phyloP scores from a whole-genome alignment of 805 yeast species.

The Lipomyces yamadae region DNA sequence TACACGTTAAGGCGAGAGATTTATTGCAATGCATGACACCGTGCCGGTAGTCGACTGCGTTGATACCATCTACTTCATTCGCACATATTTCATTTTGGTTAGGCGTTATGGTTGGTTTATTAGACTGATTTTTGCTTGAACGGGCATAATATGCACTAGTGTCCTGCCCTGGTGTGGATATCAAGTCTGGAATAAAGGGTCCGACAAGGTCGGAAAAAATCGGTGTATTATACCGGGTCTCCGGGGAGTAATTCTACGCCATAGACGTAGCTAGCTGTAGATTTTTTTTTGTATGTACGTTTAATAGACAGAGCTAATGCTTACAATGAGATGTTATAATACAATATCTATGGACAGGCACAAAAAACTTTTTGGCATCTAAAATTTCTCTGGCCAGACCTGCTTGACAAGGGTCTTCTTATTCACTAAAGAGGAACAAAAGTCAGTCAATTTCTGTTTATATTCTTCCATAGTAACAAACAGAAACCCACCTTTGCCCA shows the following conservation, averaged over 20 bases:
- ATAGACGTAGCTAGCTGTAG: no score
- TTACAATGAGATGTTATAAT: no score
- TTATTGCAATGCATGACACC: constrained; percentile 18
- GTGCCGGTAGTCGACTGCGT: constrained; percentile 5
- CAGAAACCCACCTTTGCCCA: constrained; percentile 43
- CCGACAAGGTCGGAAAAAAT: no score
- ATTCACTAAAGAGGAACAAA: constrained; percentile 34
- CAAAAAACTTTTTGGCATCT: background rate
- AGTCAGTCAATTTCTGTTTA: background rate
- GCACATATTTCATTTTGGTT: background rate
- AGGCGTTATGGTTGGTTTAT: background rate
- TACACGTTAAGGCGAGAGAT: constrained; percentile 31
- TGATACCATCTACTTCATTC: background rate
- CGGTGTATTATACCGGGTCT: no score
- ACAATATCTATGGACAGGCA: no score
- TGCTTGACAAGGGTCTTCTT: constrained; percentile 43
- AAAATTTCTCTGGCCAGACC: constrained; percentile 38
- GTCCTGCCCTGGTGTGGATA: no score
- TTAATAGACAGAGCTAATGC: no score
- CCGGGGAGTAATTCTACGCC: no score
- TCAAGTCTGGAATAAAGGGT: no score
- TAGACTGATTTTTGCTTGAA: background rate
- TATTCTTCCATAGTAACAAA: background rate
- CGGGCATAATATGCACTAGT: no score
- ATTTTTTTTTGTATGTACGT: no score